Conservation (phyloP, 306 rosid species). For the Amphicarpaea edgeworthii region DNA sequence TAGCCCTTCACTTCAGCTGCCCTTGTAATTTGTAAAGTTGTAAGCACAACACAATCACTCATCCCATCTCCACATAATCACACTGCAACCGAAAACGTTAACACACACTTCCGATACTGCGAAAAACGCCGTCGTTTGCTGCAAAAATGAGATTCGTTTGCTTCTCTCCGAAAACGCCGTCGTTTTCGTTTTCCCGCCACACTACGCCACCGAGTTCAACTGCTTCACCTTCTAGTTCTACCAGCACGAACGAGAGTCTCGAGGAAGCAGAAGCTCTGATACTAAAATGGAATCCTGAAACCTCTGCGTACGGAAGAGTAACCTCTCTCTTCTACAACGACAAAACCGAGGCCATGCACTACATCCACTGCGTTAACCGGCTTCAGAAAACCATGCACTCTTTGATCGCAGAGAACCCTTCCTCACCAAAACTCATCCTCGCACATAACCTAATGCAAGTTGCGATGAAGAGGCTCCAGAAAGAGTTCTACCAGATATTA, state of each 20-base stretch:
- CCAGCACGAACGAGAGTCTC: background rate
- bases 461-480: conserved; percentile 25
- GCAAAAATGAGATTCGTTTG: background rate
- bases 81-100: background rate
- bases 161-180: background rate
- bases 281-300: conserved; percentile 25
- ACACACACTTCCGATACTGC: background rate
- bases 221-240: background rate
- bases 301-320: conserved; percentile 19
- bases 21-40: no score
- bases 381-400: conserved; percentile 16
- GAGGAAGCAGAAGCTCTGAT: conserved; percentile 10
- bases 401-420: background rate
- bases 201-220: background rate
- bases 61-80: background rate
- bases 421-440: background rate
- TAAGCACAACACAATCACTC: no score
- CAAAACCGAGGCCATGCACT: conserved; percentile 14
- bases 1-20: no score
- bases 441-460: conserved; percentile 19
- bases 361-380: conserved; percentile 1
- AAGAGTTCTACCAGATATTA: conserved; percentile 22
- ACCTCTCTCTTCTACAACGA: conserved; percentile 19
- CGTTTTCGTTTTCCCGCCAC: conserved; percentile 4
- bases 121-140: background rate